Evolutionary conservation across 768 basidiomycete genomes (phyloP).

Genomic region (Exsudoporus frostii): DNA sequence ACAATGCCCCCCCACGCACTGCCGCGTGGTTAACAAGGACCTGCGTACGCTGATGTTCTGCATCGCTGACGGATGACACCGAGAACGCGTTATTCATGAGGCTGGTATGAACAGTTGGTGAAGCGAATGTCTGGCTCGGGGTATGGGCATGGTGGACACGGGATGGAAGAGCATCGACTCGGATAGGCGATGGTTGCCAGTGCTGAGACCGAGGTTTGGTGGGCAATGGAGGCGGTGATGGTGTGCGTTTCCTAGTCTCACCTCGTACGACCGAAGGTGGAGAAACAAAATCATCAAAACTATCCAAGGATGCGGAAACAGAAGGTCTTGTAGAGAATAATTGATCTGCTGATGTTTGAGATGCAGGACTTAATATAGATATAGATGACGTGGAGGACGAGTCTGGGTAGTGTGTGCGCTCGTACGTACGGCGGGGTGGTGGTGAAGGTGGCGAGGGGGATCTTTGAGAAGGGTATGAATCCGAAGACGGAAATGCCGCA

Average conservation of each 20-base stretch:
- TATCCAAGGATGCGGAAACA: slow-evolving; percentile 36
- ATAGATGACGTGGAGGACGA: slow-evolving; percentile 28
- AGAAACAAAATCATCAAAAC: slow-evolving; percentile 49
- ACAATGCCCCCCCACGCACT: slow-evolving; percentile 37
- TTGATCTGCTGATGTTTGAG: slow-evolving; percentile 21
- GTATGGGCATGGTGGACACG: slow-evolving; percentile 20
- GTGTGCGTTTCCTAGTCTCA: slow-evolving; percentile 32
- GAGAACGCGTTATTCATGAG: slow-evolving; percentile 13
- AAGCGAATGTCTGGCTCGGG: slow-evolving; percentile 12
- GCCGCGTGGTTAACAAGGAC: slow-evolving; percentile 58
- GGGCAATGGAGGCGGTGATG: slow-evolving; percentile 46
- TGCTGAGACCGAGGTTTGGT: slow-evolving; percentile 27
- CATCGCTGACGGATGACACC: slow-evolving; percentile 30
- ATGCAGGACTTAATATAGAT: slow-evolving; percentile 20
- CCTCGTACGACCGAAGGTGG: slow-evolving; percentile 15
- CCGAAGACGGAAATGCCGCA: slow-evolving; percentile 3
- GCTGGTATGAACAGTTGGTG: slow-evolving; percentile 11
- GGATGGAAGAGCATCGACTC: slow-evolving; percentile 7
- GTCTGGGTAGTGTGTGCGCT: slow-evolving; percentile 20
- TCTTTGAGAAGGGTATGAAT: slow-evolving; percentile 10
- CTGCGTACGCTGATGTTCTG: slow-evolving; percentile 54
- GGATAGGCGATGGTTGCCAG: slow-evolving; percentile 3
- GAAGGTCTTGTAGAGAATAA: slow-evolving; percentile 21
- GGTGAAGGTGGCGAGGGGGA: slow-evolving; percentile 28
- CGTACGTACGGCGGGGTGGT: slow-evolving; percentile 26